Percentiles rank a stretch among this genome's conserved stretches.
Evolutionary conservation across 306 rosid species (phyloP).

Genomic region (Carpinus viminea): DNA sequence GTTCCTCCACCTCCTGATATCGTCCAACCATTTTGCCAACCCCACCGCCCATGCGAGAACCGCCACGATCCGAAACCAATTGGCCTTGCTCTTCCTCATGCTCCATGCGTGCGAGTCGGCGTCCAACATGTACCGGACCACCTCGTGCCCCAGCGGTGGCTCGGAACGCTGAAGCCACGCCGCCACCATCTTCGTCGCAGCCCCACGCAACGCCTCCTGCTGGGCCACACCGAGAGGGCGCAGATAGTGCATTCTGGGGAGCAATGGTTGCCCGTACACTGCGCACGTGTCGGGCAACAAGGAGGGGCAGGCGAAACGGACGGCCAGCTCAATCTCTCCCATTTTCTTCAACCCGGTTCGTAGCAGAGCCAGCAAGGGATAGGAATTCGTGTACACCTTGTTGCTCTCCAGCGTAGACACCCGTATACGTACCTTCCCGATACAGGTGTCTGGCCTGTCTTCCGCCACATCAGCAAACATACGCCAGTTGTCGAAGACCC

Average conservation of each 20-base stretch:
- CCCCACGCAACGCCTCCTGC: slow-evolving; percentile 82
- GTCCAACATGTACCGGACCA: slow-evolving; percentile 87
- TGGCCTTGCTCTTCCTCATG: slow-evolving; percentile 88
- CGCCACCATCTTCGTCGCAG: slow-evolving; percentile 81
- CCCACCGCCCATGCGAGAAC: slow-evolving; percentile 87
- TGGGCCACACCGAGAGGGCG: slow-evolving; percentile 87
- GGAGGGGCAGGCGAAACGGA: slow-evolving; percentile 75
- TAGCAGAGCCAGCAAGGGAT: slow-evolving; percentile 58
- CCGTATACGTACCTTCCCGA: slow-evolving; percentile 82
- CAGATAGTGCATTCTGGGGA: slow-evolving; percentile 86
- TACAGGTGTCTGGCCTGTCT: slow-evolving; percentile 41
- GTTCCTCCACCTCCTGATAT: slow-evolving; percentile 76
- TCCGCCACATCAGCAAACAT: slow-evolving; percentile 37
- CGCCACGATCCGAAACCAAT: slow-evolving; percentile 91
- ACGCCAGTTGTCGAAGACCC: slow-evolving; percentile 57
- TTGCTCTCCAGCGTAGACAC: slow-evolving; percentile 88
- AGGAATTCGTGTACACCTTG: slow-evolving; percentile 70
- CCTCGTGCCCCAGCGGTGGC: slow-evolving; percentile 84
- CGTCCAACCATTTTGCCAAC: slow-evolving; percentile 86
- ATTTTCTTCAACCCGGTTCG: slow-evolving; percentile 77
- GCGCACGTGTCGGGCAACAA: slow-evolving; percentile 75
- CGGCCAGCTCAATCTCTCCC: slow-evolving; percentile 86
- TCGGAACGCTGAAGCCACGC: slow-evolving; percentile 77
- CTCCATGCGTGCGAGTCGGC: slow-evolving; percentile 95
- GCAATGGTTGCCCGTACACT: slow-evolving; percentile 75